Base-by-base conservation (phyloP, 352 stramenopile genomes). In the Globisporangium nunn region DNA sequence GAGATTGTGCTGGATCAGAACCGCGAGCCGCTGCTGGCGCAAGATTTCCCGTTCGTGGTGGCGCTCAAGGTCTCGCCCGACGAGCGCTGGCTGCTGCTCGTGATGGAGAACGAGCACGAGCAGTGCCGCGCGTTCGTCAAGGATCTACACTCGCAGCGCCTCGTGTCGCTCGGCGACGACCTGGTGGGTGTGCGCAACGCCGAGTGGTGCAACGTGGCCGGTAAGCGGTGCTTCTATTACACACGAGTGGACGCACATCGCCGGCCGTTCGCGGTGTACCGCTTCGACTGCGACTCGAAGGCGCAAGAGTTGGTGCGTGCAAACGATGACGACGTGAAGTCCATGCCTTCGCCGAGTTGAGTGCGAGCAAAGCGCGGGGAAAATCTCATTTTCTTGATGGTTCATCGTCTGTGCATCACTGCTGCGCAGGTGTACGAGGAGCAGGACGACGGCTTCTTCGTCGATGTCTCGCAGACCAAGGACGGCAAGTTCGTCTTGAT, bases 401-500 rank as follows among this genome's bases (percentile, higher is more conserved):
- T 23, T 23, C 23, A 23, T 23, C 23, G 23, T 23, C 23, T 23
- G 23, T 23, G 23, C 23, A 23, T 23, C 23, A 23, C 23, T 23
- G 0, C 11, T 23, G 7, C 7, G 14, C 30, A 92, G 80, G 70
- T 94, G 6, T 95, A 87, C 44, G 75, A 88, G 40, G 85, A 95
- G 55, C 56, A 71, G 15, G 72, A 95, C 47, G 67, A 75, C n/a
- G 76, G 77, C 6, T 81, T 92, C 29, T 95, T 88, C 52, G 72
- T 96, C 54, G 87, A 96, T 61, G 73, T 95, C 7, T 87, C 82
- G 11, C 75, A 78, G 28, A 93, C 84, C 1, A 96, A 96, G 52
- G 87, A 95, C 71, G 72, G 66, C 48, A 48, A 59, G 12, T 93
- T 85, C 43, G 71, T 96, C 43, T 63, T 94, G 18, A 88, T 95